Conservation (phyloP, 345 rosid species). For the Hibiscus mutabilis region DNA sequence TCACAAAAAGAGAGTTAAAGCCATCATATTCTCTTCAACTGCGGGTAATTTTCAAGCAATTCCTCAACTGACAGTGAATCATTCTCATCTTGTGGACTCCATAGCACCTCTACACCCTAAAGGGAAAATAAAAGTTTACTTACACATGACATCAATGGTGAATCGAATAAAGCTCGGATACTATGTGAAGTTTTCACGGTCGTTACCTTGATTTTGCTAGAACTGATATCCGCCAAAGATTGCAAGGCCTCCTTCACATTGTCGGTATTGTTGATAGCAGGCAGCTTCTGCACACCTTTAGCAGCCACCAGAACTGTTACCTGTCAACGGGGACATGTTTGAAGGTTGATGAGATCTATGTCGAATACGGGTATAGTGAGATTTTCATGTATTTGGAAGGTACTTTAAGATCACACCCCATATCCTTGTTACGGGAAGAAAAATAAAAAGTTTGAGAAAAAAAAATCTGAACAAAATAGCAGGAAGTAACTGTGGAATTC, state of each 20-base stretch:
- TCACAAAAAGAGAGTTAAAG: background rate
- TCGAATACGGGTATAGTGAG: background rate
- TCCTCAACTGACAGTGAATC: conserved; percentile 24
- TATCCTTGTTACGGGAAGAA: background rate
- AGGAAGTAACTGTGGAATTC: background rate
- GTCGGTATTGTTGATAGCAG: conserved; percentile 8
- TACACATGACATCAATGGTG: background rate
- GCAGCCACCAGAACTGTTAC: conserved; percentile 8
- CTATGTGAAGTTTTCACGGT: background rate
- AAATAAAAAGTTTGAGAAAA: background rate
- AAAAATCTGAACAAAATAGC: background rate
- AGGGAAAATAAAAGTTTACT: background rate
- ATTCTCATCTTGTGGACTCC: conserved; percentile 28
- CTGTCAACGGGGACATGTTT: background rate
- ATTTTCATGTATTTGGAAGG: background rate
- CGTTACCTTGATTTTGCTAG: conserved; percentile 12
- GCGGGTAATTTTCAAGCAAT: conserved; percentile 20
- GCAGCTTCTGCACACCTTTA: conserved; percentile 8
- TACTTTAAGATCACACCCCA: background rate
- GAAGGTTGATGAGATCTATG: background rate
- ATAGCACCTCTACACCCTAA: conserved; percentile 31
- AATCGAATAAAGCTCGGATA: background rate
- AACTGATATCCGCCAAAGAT: conserved; percentile 9
- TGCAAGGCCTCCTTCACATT: conserved; percentile 17
- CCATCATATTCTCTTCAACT: conserved; percentile 10